Percentiles rank a stretch among this genome's conserved stretches.
These are phyloP conservation scores for Linum usitatissimum DNA, from an alignment of 345 rosid genomes.

Conservation along the genomic window DNA sequence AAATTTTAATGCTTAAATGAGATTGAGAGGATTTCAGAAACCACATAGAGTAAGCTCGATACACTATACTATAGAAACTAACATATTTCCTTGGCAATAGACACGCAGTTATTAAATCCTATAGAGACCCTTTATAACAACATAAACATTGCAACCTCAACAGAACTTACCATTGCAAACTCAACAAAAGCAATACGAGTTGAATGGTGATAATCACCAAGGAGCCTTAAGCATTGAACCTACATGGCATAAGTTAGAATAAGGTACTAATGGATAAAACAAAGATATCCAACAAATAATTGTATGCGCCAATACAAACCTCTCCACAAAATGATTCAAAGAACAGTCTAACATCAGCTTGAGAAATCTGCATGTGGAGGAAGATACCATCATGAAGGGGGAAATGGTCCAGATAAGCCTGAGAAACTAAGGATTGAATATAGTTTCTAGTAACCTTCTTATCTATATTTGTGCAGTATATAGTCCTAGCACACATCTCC, in stretches of 20 bases:
- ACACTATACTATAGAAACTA: no score
- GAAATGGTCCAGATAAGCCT: neutral
- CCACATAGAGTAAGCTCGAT: neutral
- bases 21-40: neutral
- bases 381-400: constrained; percentile 10
- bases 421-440: neutral
- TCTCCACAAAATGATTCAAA: constrained; percentile 86
- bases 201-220: constrained; percentile 85
- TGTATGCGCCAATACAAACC: constrained; percentile 32
- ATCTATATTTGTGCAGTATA: constrained; percentile 95
- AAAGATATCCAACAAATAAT: neutral
- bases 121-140: neutral
- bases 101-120: neutral
- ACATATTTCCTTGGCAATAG: neutral
- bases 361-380: constrained; percentile 49
- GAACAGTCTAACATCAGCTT: constrained; percentile 69
- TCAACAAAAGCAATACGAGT: constrained; percentile 97
- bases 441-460: constrained; percentile 41
- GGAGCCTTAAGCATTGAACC: constrained; percentile 90
- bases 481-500: constrained; percentile 95
- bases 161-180: constrained; percentile 49
- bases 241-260: constrained; percentile 14
- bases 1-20: neutral
- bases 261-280: constrained; percentile 8
- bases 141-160: neutral